Percentiles rank a stretch among this genome's conserved stretches.
Evolutionary conservation across 2,329 filamentous ascomycete species (phyloP).

Genomic region (Pseudogymnoascus sp.): DNA sequence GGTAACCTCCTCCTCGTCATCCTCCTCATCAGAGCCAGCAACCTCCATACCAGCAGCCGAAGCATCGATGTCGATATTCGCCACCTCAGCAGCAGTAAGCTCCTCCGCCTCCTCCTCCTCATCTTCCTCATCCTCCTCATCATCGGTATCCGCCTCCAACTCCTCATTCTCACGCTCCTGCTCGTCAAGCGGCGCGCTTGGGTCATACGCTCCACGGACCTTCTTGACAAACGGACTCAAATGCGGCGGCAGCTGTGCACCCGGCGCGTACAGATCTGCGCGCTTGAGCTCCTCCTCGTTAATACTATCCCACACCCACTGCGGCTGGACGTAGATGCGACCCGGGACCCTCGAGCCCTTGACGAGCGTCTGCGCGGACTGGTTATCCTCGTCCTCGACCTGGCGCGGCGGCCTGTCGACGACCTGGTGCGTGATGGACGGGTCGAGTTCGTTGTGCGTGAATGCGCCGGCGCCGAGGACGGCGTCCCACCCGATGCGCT

Average conservation of each 20-base stretch:
- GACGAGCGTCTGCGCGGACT: constrained; percentile 49
- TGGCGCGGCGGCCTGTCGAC: constrained; percentile 79
- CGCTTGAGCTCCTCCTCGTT: constrained; percentile 86
- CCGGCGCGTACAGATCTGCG: constrained; percentile 81
- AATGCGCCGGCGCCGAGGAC: constrained; percentile 87
- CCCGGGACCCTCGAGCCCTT: constrained; percentile 74
- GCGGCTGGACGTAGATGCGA: constrained; percentile 85
- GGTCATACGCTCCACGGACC: constrained; percentile 83
- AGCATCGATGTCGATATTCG: constrained; percentile 26
- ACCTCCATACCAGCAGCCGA: constrained; percentile 28
- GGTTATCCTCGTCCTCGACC: constrained; percentile 50
- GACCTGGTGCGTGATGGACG: constrained; percentile 89
- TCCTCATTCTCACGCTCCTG: constrained; percentile 85
- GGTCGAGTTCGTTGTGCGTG: constrained; percentile 79
- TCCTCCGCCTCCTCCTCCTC: constrained; percentile 34
- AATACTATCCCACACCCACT: constrained; percentile 97
- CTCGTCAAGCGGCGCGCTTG: constrained; percentile 72
- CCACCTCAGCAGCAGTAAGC: constrained; percentile 29
- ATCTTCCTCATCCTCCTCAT: constrained; percentile 33
- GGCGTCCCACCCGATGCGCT: constrained; percentile 88
- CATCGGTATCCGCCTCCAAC: constrained; percentile 54
- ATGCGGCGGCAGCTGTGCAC: constrained; percentile 83
- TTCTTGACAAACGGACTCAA: constrained; percentile 91
- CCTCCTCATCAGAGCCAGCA: constrained; percentile 28
- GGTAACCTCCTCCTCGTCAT: constrained; percentile 25